Percentiles rank a stretch among this genome's conserved stretches.
These are phyloP conservation scores for Pilaira anomala DNA, from an alignment of 192 early-diverging fungal genomes.

Conservation along the genomic window DNA sequence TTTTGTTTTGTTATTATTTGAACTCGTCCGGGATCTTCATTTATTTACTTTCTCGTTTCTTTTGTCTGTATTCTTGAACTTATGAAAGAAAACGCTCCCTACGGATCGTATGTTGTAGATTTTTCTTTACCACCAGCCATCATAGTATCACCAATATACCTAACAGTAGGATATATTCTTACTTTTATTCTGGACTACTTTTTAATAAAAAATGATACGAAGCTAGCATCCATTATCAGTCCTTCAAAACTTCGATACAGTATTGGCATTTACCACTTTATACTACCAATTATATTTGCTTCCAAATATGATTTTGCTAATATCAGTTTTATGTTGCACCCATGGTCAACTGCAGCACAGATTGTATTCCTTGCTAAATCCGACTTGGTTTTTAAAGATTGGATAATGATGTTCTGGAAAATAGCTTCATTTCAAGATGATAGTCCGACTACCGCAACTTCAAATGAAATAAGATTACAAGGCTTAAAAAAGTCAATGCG, in stretches of 20 bases:
- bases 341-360: slow-evolving; percentile 1
- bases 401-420: neutral
- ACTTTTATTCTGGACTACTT: neutral
- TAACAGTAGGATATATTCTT: neutral
- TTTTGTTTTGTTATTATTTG: no score
- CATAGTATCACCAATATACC: neutral
- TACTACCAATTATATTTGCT: neutral
- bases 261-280: neutral
- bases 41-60: neutral
- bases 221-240: neutral
- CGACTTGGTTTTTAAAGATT: neutral
- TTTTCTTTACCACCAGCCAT: neutral
- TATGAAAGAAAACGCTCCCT: neutral
- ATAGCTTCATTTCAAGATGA: slow-evolving; percentile 4
- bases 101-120: slow-evolving; percentile 1
- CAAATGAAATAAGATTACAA: neutral
- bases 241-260: neutral
- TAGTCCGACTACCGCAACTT: neutral
- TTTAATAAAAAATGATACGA: neutral
- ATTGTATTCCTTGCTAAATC: neutral
- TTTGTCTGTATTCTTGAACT: neutral
- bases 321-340: slow-evolving; percentile 12
- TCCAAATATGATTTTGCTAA: neutral
- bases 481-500: neutral
- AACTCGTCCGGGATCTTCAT: no score